These are phyloP conservation scores for Phytophthora sp. DNA, from an alignment of 352 stramenopile genomes.

Conservation along the genomic window DNA sequence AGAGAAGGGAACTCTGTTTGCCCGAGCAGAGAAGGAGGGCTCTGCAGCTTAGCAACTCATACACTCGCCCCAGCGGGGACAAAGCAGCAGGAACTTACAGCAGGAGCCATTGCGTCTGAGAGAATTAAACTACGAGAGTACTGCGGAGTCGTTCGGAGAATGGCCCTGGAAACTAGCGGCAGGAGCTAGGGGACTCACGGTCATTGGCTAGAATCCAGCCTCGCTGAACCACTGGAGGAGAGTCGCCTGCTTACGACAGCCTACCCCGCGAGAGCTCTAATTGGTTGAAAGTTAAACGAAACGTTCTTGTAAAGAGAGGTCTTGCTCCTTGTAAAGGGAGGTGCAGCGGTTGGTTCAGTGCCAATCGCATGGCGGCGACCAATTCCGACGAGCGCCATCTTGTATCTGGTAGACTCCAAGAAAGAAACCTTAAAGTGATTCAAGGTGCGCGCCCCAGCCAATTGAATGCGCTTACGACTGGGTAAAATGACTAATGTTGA, in stretches of 20 bases:
- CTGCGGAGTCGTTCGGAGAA: slow-evolving; percentile 52
- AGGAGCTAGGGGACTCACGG: not conserved
- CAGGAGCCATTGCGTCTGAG: slow-evolving; percentile 55
- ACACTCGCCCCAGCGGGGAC: slow-evolving; percentile 30
- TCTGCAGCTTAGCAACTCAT: slow-evolving; percentile 90
- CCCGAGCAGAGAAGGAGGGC: slow-evolving; percentile 83
- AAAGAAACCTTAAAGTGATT: slow-evolving; percentile 92
- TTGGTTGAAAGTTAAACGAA: slow-evolving; percentile 38
- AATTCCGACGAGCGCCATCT: slow-evolving; percentile 60
- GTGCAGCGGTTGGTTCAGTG: slow-evolving; percentile 51
- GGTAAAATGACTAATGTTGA: slow-evolving; percentile 15
- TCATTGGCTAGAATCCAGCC: slow-evolving; percentile 38
- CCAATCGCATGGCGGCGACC: slow-evolving; percentile 10
- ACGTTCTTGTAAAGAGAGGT: slow-evolving; percentile 51
- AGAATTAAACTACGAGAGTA: slow-evolving; percentile 27
- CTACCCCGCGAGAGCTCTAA: slow-evolving; percentile 8
- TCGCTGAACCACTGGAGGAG: slow-evolving; percentile 42
- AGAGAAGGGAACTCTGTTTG: slow-evolving; percentile 92
- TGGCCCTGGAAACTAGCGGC: slow-evolving; percentile 18
- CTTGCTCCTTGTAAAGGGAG: slow-evolving; percentile 53
- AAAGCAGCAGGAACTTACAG: slow-evolving; percentile 44
- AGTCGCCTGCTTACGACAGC: slow-evolving; percentile 8
- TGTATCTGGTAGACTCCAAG: slow-evolving; percentile 90
- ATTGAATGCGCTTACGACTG: not conserved
- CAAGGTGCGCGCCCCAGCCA: slow-evolving; percentile 60